Percentiles rank a stretch among this genome's conserved stretches.
These are phyloP conservation scores for Ochromonas danica DNA, from an alignment of 108 stramenopile genomes.

Conservation along the genomic window DNA sequence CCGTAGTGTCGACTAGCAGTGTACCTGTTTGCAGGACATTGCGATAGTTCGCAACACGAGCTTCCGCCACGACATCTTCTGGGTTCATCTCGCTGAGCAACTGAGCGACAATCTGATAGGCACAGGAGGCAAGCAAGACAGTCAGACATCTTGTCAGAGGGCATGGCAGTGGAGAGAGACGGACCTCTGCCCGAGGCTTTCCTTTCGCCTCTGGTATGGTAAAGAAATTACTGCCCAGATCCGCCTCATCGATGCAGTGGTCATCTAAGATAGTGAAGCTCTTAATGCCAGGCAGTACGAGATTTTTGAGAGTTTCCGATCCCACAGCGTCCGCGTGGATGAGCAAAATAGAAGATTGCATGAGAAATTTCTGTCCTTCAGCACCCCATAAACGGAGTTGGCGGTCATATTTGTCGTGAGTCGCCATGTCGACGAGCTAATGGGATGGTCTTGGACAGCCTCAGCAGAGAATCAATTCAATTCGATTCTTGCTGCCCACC, in stretches of 20 bases:
- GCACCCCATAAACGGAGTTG: constrained; percentile 98
- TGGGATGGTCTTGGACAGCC: too few species aligned
- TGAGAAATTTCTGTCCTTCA: constrained; percentile 70
- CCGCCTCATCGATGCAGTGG: constrained; percentile 44
- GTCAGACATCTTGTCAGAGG: too few species aligned
- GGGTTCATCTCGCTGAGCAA: constrained; percentile 55
- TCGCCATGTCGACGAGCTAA: constrained; percentile 69
- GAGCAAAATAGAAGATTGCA: constrained; percentile 50
- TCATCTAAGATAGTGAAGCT: constrained; percentile 82
- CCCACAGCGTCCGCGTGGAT: constrained; percentile 76
- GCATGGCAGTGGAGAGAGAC: background rate
- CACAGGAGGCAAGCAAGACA: too few species aligned
- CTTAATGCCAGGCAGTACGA: constrained; percentile 95
- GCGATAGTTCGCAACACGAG: background rate
- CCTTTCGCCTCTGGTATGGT: constrained; percentile 44
- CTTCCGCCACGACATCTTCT: constrained; percentile 43
- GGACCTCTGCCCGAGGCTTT: constrained; percentile 50
- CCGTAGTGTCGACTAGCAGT: background rate
- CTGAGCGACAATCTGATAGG: constrained; percentile 46
- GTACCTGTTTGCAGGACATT: constrained; percentile 3
- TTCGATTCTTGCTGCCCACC: too few species aligned
- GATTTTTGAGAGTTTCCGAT: constrained; percentile 95
- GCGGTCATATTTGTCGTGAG: constrained; percentile 95
- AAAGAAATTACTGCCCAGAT: constrained; percentile 48
- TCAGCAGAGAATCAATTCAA: too few species aligned